Evolutionary conservation across 371 early-diverging fungal genomes (phyloP), one percentile per base, ranked within the genome.

Genomic region (Lichtheimia ornata): DNA sequence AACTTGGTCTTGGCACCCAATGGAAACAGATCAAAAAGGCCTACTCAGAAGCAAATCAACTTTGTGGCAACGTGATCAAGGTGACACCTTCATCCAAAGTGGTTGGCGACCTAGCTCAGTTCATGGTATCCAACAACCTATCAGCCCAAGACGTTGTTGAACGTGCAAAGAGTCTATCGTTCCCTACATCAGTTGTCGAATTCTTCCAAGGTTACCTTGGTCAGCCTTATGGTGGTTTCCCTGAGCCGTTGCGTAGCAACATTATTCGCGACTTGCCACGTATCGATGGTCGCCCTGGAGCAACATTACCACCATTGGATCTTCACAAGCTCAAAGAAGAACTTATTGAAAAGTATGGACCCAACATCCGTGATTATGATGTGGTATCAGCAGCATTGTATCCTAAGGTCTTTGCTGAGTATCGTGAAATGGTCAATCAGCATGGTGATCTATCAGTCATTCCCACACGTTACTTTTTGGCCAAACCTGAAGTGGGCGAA

Each of bases 41-140:
- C 0, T 97, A 97, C 69, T 76, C 82, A 17, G 91, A 90, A 45
- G 97, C 97, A 51, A 97, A 97, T 76, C 71, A 78, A 58, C 83
- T 97, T 47, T 95, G 95, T 68, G 97, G 97, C 45, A 95, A 96
- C 69, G 89, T 97, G 66, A 91, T 94, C 74, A 97, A 97, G 85
- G 97, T 97, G 49, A 97, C 97, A 5, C 97, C 97, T 6, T 94
- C 95, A 43, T 91, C 92, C 71, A 97, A 97, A 81, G 97, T 97
- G 17, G 96, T 97, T 11, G 97, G 97, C 53, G 97, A 97, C 77
- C 79, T 97, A 43, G 97, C 97, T 50, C 97, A 97, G 75, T 95
- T 97, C 69, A 92, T 97, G 93, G 97, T 96, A 7, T 88, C 95
- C 51, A 94, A 95, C 82, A 83, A 86, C 40, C 72, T 96, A 50